Percentiles rank a stretch among this genome's conserved stretches.
phyloP scores from a whole-genome alignment of 192 early-diverging fungal species.

The Coemansia sp. region DNA sequence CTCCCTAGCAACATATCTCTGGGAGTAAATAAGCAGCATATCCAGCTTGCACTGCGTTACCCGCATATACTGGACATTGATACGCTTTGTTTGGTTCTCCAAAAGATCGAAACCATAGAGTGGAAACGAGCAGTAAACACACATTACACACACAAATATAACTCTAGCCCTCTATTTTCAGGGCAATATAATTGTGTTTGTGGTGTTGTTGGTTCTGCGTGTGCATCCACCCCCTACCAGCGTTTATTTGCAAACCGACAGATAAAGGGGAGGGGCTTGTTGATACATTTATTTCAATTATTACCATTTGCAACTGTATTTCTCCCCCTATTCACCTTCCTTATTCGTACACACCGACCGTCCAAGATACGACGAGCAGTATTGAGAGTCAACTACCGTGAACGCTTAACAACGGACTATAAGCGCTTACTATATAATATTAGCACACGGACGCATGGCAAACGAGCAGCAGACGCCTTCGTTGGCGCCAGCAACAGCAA shows the following conservation, averaged over 20 bases:
- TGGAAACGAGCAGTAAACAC: not conserved
- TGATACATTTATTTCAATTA: no score
- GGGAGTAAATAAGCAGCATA: not conserved
- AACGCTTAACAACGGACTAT: not conserved
- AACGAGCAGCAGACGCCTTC: not conserved
- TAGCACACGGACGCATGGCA: not conserved
- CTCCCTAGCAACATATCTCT: not conserved
- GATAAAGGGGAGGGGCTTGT: no score
- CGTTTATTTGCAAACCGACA: no score
- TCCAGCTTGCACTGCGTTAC: not conserved
- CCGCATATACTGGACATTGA: not conserved
- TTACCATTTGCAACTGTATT: no score
- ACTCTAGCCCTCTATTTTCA: not conserved
- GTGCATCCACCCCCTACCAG: no score
- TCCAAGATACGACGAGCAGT: not conserved
- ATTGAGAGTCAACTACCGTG: not conserved
- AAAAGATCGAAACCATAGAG: not conserved
- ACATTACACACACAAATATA: no score
- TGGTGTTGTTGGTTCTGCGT: not conserved
- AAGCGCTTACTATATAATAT: not conserved
- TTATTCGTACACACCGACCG: not conserved
- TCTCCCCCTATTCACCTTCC: not conserved
- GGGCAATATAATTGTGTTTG: not conserved
- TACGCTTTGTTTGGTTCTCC: not conserved
- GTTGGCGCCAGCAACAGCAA: constrained; percentile 3